Evolutionary conservation across 768 basidiomycete species (phyloP).

Genomic region (Leucogyrophana mollusca): DNA sequence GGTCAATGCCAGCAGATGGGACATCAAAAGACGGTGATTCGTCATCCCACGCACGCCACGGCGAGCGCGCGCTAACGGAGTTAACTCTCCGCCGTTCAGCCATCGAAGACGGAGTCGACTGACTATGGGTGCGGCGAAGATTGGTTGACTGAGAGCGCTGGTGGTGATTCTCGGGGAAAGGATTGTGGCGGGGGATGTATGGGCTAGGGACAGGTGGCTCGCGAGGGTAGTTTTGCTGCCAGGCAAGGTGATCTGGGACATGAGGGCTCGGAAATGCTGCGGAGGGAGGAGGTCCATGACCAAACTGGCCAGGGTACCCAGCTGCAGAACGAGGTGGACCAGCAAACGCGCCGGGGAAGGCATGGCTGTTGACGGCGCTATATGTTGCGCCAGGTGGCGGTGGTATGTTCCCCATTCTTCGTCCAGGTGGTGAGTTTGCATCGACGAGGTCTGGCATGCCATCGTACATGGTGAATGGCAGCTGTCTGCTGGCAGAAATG

Average conservation of each 20-base stretch:
- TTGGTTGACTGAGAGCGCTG: constrained; percentile 9
- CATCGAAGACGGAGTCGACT: background rate
- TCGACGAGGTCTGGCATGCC: constrained; percentile 29
- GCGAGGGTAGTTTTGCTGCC: constrained; percentile 5
- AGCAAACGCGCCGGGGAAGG: constrained; percentile 9
- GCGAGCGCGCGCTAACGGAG: constrained; percentile 2
- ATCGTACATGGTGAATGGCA: constrained; percentile 11
- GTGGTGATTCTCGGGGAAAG: constrained; percentile 7
- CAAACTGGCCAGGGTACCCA: constrained; percentile 6
- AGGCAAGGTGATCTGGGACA: constrained; percentile 6
- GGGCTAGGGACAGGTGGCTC: constrained; percentile 26
- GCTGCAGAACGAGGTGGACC: constrained; percentile 6
- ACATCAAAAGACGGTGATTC: constrained; percentile 18
- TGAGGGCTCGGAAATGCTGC: constrained; percentile 12
- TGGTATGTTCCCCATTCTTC: constrained; percentile 14
- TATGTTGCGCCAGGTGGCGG: constrained; percentile 20
- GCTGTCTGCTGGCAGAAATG: constrained; percentile 6
- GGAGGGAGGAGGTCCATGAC: too few relatives aligned
- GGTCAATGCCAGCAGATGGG: constrained; percentile 3
- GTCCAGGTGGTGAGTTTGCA: constrained; percentile 6
- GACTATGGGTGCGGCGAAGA: constrained; percentile 6
- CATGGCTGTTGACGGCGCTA: constrained; percentile 8
- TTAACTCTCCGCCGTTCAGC: constrained; percentile 5
- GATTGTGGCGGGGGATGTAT: constrained; percentile 24
- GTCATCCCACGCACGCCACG: constrained; percentile 13